Evolutionary conservation across 169 alveolate species (phyloP), one percentile per base, ranked within the genome.

Genomic region (Babesia sp.): DNA sequence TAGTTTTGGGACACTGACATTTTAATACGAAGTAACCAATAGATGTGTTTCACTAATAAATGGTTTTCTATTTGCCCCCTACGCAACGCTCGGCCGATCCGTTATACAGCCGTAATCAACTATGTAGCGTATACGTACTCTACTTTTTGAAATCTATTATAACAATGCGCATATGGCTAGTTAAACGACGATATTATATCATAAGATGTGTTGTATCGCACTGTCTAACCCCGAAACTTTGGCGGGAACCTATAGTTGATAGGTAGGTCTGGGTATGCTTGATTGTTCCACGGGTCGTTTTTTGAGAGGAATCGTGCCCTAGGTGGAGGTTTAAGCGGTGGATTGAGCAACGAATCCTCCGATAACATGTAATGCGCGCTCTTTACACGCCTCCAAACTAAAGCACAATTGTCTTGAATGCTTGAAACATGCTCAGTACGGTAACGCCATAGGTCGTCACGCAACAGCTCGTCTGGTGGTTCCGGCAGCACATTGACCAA

Each of bases 401-500:
- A 34, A 18, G 90, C 83, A 28, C 93, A 51, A 70, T 93, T 93
- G 80, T 93, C 97, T 76, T 93, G 95, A 44, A 85, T 57, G 50
- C 91, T 61, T 18, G 82, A 60, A 4, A 92, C 94, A 71, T 91
- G 96, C 71, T 93, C 97, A 1, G 95, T 93, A 20, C 97, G 78
- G 70, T 93, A 93, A 24, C 97, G 60, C 94, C 95, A 92, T 41
- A 91, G 70, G 54, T 92, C 96, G 0, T 84, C 93, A 55, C 91
- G 84, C 39, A 87, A 73, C 28, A 92, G 79, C 69, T 92, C 95
- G 41, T 90, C 96, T 29, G 91, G 73, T 26, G 74, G 89, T 68
- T 90, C 95, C 22, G 95, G 95, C n/a, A 93, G 69, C 28, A 93
- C 94, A 74, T 93, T 93, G 33, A 89, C 93, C 46, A 91, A 74